A percentile compares a stretch with the other conserved stretches of the same genome.
These are phyloP conservation scores for Myrica gale DNA, from an alignment of 306 rosid genomes.

Conservation along the genomic window DNA sequence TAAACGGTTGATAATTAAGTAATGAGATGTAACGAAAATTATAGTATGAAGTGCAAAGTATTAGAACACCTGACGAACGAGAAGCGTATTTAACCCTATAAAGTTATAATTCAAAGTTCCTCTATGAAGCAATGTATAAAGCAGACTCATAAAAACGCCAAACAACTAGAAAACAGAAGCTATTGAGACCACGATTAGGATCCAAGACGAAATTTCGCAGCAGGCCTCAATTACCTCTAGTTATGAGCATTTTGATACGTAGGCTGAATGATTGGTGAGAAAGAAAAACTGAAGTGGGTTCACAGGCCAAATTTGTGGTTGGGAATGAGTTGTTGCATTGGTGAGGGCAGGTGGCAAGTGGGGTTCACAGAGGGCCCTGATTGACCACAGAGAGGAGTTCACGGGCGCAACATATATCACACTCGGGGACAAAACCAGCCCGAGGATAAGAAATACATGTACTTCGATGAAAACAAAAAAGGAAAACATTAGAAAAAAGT, in stretches of 20 bases:
- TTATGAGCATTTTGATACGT: neutral
- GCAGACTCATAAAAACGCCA: neutral
- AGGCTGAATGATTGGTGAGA: conserved; percentile 7
- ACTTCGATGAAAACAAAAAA: neutral
- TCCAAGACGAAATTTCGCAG: no score
- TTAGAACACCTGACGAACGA: no score
- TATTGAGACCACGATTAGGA: neutral
- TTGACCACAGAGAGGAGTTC: conserved; percentile 39
- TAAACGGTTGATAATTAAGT: no score
- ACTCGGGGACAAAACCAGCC: neutral
- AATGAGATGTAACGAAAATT: no score
- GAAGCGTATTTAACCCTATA: no score
- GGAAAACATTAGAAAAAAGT: neutral
- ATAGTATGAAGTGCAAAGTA: no score
- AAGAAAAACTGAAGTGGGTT: neutral
- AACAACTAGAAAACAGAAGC: neutral
- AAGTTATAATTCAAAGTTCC: no score
- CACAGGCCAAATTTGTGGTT: conserved; percentile 1
- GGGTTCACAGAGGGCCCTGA: conserved; percentile 12
- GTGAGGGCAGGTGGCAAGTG: conserved; percentile 15
- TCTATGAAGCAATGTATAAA: neutral
- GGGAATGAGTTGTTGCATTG: conserved; percentile 2
- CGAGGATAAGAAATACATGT: neutral
- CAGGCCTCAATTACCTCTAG: no score
- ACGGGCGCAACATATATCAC: conserved; percentile 39